Evolutionary conservation across 1,284 basidiomycete genomes (phyloP).

Genomic region (Flammula alnicola): DNA sequence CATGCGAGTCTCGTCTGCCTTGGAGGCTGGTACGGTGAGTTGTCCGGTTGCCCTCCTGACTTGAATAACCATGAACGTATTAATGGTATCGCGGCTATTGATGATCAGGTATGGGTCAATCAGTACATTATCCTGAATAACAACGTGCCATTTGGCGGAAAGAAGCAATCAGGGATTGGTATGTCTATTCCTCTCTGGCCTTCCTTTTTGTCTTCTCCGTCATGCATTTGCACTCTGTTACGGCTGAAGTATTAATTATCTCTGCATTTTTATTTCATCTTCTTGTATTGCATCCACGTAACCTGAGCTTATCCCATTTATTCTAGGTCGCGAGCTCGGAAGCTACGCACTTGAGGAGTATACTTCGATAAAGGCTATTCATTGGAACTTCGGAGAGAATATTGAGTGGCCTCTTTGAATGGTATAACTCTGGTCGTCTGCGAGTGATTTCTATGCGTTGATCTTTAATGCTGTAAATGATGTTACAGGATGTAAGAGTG

Average conservation of each 20-base stretch:
- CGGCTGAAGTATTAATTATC: no score
- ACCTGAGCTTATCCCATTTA: slow-evolving; percentile 1
- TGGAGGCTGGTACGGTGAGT: slow-evolving; percentile 90
- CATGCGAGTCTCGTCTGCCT: slow-evolving; percentile 78
- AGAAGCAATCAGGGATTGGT: slow-evolving; percentile 71
- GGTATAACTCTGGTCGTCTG: no score
- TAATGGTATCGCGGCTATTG: not conserved
- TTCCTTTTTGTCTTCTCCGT: no score
- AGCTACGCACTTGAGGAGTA: slow-evolving; percentile 82
- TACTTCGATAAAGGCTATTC: slow-evolving; percentile 84
- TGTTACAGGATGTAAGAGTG: no score
- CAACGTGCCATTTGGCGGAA: slow-evolving; percentile 93
- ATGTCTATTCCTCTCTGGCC: slow-evolving; percentile 17
- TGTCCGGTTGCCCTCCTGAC: no score
- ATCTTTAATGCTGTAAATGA: no score
- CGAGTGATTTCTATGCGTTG: no score
- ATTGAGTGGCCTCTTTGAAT: slow-evolving; percentile 75
- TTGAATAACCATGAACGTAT: no score
- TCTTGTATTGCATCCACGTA: no score
- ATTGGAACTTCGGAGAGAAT: slow-evolving; percentile 86
- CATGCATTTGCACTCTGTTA: no score
- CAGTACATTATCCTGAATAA: slow-evolving; percentile 82
- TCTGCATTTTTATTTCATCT: no score
- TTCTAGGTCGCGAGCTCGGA: slow-evolving; percentile 81
- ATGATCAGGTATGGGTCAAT: slow-evolving; percentile 81